Evolutionary conservation across 2,329 filamentous ascomycete genomes (phyloP).

Genomic region (Talaromyces sp.): DNA sequence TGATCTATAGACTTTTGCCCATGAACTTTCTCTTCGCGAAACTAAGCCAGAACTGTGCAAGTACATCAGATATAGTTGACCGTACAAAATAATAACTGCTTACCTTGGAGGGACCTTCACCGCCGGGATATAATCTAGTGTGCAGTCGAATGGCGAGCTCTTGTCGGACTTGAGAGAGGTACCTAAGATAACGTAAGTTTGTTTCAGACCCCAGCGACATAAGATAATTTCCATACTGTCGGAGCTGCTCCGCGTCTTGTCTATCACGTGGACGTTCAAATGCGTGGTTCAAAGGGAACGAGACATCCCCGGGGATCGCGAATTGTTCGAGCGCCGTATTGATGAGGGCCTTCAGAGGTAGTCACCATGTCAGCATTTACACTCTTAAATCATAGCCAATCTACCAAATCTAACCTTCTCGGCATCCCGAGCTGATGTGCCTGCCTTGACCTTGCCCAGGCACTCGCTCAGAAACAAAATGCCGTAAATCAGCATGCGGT

Average conservation of each 20-base stretch:
- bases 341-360: constrained; percentile 64
- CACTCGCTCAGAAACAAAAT: constrained; percentile 93
- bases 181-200: constrained; percentile 23
- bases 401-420: constrained; percentile 48
- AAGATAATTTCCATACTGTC: constrained; percentile 57
- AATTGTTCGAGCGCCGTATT: constrained; percentile 95
- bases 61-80: constrained; percentile 4
- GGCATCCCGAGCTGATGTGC: constrained; percentile 58
- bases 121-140: constrained; percentile 78
- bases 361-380: neutral
- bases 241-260: constrained; percentile 80
- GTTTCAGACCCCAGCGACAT: neutral
- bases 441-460: constrained; percentile 76
- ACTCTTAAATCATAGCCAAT: neutral
- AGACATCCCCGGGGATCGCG: constrained; percentile 86
- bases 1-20: constrained; percentile 73
- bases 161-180: constrained; percentile 82
- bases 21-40: constrained; percentile 99
- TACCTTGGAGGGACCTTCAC: constrained; percentile 59
- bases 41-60: constrained; percentile 90
- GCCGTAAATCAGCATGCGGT: constrained; percentile 91
- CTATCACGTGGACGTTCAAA: constrained; percentile 84
- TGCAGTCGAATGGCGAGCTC: constrained; percentile 79
- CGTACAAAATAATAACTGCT: constrained; percentile 11
- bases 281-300: constrained; percentile 91